Conservation (phyloP, 345 rosid genomes). For the Triadica sebifera region DNA sequence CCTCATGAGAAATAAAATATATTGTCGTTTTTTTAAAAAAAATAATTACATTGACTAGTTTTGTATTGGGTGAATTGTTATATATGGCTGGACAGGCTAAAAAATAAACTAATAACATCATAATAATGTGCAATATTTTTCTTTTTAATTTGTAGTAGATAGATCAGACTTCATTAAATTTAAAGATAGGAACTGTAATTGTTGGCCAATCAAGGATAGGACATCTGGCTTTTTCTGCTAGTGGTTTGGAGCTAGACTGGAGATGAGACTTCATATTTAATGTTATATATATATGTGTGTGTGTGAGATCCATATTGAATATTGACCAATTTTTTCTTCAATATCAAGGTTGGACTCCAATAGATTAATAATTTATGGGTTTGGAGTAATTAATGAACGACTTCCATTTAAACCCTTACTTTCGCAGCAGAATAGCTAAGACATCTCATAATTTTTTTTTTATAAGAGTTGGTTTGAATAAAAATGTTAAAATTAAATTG, state of each 20-base stretch:
- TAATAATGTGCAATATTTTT: not conserved
- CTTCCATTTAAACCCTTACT: no score
- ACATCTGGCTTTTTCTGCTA: constrained; percentile 1
- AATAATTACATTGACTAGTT: not conserved
- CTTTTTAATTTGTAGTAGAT: not conserved
- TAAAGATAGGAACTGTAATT: not conserved
- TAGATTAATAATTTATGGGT: no score
- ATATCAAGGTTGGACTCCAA: no score
- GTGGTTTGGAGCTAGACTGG: constrained; percentile 4
- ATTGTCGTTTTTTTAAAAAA: not conserved
- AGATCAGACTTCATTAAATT: not conserved
- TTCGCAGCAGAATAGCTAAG: no score
- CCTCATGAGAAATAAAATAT: not conserved
- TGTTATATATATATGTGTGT: not conserved
- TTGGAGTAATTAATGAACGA: no score
- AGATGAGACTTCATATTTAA: constrained; percentile 3
- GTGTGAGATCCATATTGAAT: no score
- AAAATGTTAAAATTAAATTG: no score
- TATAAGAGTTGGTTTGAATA: no score
- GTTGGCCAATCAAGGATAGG: not conserved
- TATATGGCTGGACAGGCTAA: not conserved
- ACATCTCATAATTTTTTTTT: no score
- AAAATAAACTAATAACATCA: no score
- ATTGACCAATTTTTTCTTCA: no score
- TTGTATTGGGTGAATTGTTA: not conserved